Evolutionary conservation across 2,329 filamentous ascomycete species (phyloP).

Genomic region (Ophiostoma pallidulum): DNA sequence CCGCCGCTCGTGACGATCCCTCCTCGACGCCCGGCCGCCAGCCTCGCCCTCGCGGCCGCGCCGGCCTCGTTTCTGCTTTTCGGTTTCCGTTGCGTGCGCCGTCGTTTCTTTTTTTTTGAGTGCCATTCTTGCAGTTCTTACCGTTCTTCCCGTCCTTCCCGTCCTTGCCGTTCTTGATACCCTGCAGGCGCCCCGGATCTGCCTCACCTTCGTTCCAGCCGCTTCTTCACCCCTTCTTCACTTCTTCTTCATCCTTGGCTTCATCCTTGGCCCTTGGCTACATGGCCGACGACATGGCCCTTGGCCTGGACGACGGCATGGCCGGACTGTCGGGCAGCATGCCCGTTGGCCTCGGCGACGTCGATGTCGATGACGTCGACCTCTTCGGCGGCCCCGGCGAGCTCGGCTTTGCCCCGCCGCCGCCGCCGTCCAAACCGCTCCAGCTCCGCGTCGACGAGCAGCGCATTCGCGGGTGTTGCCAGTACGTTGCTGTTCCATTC

Average conservation of each 20-base stretch:
- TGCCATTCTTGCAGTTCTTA: neutral
- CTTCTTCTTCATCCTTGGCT: no score
- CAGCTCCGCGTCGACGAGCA: conserved; percentile 68
- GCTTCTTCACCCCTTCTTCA: neutral
- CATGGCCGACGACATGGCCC: conserved; percentile 8
- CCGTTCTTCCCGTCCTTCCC: neutral
- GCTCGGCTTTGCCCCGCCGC: conserved; percentile 40
- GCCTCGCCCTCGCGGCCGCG: no score
- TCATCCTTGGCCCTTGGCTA: neutral
- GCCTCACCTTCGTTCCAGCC: neutral
- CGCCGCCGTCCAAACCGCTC: conserved; percentile 52
- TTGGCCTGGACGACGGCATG: conserved; percentile 26
- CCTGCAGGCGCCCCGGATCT: no score
- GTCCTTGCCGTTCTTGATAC: neutral
- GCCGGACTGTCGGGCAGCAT: conserved; percentile 32
- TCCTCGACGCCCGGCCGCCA: no score
- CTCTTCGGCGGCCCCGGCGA: conserved; percentile 33
- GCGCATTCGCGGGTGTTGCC: conserved; percentile 65
- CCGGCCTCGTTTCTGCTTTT: no score
- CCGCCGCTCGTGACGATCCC: no score
- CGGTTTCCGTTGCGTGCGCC: no score
- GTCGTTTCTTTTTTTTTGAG: no score
- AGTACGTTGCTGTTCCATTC: no score
- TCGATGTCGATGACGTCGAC: conserved; percentile 63
- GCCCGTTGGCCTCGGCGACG: conserved; percentile 36